phyloP scores from a whole-genome alignment of 139 green algal species.

The Coelastrella sp. region DNA sequence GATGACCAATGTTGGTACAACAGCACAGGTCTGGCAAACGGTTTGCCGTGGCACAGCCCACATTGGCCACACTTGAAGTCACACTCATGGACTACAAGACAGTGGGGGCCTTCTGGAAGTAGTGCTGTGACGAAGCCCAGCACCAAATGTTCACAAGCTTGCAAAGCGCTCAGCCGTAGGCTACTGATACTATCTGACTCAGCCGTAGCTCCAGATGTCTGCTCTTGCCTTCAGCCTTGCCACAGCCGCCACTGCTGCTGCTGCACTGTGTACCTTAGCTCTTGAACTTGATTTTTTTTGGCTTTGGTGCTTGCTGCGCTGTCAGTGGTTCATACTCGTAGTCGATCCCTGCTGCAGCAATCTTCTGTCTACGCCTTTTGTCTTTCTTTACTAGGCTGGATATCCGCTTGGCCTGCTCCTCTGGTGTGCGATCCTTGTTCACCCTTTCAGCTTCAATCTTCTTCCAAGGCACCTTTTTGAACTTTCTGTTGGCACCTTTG shows the following conservation, averaged over 20 bases:
- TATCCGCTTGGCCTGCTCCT: slow-evolving; percentile 66
- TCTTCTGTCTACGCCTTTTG: slow-evolving; percentile 65
- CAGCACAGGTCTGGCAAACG: too few relatives aligned
- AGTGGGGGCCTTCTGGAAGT: too few relatives aligned
- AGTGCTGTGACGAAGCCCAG: too few relatives aligned
- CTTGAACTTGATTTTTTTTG: slow-evolving; percentile 55
- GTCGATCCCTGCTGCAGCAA: slow-evolving; percentile 83
- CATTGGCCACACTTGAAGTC: too few relatives aligned
- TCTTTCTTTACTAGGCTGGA: slow-evolving; percentile 65
- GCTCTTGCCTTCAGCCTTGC: neutral
- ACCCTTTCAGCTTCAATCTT: slow-evolving; percentile 84
- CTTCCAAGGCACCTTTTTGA: slow-evolving; percentile 81
- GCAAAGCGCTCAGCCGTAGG: too few relatives aligned
- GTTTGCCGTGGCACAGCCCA: too few relatives aligned
- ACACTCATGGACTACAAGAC: too few relatives aligned
- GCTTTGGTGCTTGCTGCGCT: slow-evolving; percentile 41
- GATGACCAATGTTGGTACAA: too few relatives aligned
- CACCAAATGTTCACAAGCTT: too few relatives aligned
- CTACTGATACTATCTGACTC: too few relatives aligned
- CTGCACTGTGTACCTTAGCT: neutral
- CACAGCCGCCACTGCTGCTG: neutral
- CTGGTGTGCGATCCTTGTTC: slow-evolving; percentile 72
- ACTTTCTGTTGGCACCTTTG: slow-evolving; percentile 83
- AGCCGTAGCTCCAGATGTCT: too few relatives aligned
- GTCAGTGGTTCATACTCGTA: slow-evolving; percentile 81